A percentile compares a stretch with the other conserved stretches of the same genome.
Evolutionary conservation across 2,329 filamentous ascomycete genomes (phyloP).

Genomic region (Trichoderma brevicompactum): DNA sequence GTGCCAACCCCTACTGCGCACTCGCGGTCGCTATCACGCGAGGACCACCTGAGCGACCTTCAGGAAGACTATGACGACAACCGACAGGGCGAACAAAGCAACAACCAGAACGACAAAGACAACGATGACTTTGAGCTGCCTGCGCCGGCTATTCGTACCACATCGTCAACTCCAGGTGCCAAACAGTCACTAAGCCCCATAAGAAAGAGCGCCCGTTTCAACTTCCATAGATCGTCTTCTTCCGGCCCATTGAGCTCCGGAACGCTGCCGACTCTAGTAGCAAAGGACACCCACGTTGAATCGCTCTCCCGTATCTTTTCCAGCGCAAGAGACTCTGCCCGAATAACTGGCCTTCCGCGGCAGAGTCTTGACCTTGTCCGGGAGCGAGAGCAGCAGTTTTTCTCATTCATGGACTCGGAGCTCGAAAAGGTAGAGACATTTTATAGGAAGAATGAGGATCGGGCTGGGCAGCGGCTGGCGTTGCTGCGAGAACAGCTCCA

Average conservation of each 20-base stretch:
- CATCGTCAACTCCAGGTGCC: slow-evolving; percentile 32
- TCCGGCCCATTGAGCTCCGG: slow-evolving; percentile 12
- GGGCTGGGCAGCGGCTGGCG: slow-evolving; percentile 73
- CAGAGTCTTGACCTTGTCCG: slow-evolving; percentile 65
- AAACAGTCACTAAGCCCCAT: slow-evolving; percentile 33
- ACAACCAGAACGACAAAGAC: slow-evolving; percentile 17
- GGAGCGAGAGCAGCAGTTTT: slow-evolving; percentile 80
- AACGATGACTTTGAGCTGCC: slow-evolving; percentile 56
- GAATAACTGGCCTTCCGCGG: slow-evolving; percentile 24
- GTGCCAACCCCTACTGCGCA: slow-evolving; percentile 46
- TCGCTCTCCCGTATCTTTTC: slow-evolving; percentile 45
- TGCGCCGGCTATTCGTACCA: slow-evolving; percentile 55
- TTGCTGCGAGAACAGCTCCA: slow-evolving; percentile 83
- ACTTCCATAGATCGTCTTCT: slow-evolving; percentile 9
- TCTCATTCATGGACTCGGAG: slow-evolving; percentile 79
- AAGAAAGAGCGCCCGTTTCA: not conserved
- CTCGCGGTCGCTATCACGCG: slow-evolving; percentile 32
- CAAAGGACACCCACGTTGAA: slow-evolving; percentile 2
- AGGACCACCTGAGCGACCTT: not conserved
- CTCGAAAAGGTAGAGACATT: slow-evolving; percentile 91
- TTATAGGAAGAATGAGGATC: slow-evolving; percentile 84
- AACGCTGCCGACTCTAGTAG: slow-evolving; percentile 30
- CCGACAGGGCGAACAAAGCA: not conserved
- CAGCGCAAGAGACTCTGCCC: slow-evolving; percentile 32
- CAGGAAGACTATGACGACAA: not conserved